A percentile compares a stretch with the other conserved stretches of the same genome.
These are phyloP conservation scores for Saksenaea oblongispora DNA, from an alignment of 371 early-diverging fungal species.

Conservation along the genomic window DNA sequence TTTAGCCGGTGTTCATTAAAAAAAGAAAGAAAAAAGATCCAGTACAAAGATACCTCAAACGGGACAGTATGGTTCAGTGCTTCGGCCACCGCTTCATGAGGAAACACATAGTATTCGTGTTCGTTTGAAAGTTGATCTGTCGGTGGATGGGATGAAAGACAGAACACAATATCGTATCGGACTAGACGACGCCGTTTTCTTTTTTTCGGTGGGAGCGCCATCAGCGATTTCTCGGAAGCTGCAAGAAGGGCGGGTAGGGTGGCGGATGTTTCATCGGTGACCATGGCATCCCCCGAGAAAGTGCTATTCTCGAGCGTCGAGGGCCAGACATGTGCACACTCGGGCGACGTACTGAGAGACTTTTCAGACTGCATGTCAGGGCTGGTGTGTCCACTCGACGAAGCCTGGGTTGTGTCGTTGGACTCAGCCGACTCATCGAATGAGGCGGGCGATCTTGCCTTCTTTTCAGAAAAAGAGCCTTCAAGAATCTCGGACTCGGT, in stretches of 20 bases:
- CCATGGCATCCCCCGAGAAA: neutral
- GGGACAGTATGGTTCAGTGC: slow-evolving; percentile 33
- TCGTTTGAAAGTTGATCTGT: neutral
- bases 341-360: neutral
- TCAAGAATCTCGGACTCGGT: slow-evolving; percentile 49
- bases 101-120: slow-evolving; percentile 33
- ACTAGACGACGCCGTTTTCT: slow-evolving; percentile 33
- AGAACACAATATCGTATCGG: slow-evolving; percentile 34
- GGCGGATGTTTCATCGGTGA: slow-evolving; percentile 2
- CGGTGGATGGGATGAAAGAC: slow-evolving; percentile 7
- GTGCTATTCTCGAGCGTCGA: neutral
- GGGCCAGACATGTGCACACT: neutral
- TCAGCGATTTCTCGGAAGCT: neutral
- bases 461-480: slow-evolving; percentile 12
- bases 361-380: neutral
- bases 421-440: neutral
- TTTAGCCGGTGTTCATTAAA: neutral
- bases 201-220: slow-evolving; percentile 42
- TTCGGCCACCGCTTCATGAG: slow-evolving; percentile 51
- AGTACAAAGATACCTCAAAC: slow-evolving; percentile 30
- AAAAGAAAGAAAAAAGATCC: neutral
- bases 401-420: neutral
- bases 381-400: neutral
- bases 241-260: neutral
- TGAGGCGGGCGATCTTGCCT: neutral